phyloP scores from a whole-genome alignment of 768 basidiomycete species.

The Boletus subparvulus region DNA sequence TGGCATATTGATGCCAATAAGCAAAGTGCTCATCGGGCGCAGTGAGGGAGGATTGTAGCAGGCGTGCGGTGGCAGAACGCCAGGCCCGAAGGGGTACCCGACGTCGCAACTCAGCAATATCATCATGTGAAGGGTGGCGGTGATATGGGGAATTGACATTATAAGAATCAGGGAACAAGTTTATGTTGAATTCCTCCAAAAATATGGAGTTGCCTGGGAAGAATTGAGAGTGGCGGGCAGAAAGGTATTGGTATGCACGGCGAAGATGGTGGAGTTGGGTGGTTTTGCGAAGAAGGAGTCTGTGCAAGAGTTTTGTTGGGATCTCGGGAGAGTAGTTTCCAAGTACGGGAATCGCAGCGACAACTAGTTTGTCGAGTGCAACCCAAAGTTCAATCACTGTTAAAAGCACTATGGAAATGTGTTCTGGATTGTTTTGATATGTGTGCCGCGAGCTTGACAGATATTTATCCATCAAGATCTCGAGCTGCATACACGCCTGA shows the following conservation, averaged over 20 bases:
- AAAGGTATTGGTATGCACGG: conserved; percentile 29
- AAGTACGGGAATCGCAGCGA: conserved; percentile 25
- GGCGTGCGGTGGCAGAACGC: conserved; percentile 26
- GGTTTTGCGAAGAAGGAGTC: conserved; percentile 28
- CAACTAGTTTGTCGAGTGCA: conserved; percentile 29
- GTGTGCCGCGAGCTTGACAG: conserved; percentile 13
- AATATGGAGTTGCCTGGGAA: background rate
- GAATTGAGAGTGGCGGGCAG: conserved; percentile 23
- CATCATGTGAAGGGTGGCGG: background rate
- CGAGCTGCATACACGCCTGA: conserved; percentile 10
- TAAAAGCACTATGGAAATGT: conserved; percentile 41
- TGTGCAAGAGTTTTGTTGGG: background rate
- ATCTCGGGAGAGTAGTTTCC: conserved; percentile 34
- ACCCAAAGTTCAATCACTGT: conserved; percentile 34
- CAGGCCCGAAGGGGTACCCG: conserved; percentile 32
- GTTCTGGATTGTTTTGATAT: background rate
- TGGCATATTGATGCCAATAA: conserved; percentile 25
- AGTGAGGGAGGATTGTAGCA: too few species aligned
- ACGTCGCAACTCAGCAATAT: background rate
- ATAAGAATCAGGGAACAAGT: background rate
- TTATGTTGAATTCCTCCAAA: background rate
- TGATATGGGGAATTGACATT: background rate
- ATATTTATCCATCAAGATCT: conserved; percentile 24
- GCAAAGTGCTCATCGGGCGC: too few species aligned
- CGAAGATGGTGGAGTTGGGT: conserved; percentile 23